These are phyloP conservation scores for Trichoderma parareesei DNA, from an alignment of 495 filamentous ascomycete species.

Conservation along the genomic window DNA sequence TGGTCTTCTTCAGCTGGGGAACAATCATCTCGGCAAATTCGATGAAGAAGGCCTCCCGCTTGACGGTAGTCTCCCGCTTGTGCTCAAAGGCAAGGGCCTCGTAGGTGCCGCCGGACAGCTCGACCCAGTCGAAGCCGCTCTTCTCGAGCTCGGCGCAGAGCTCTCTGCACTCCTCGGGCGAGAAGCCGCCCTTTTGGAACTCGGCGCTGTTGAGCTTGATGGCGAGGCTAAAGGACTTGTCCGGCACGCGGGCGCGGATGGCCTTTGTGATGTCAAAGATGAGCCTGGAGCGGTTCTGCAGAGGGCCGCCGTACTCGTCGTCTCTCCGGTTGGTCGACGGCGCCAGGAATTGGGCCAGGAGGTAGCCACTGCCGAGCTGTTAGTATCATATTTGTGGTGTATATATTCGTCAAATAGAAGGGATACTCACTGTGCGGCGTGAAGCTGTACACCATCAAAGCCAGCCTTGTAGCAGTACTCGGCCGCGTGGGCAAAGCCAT, in stretches of 20 bases:
- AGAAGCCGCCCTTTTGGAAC: constrained; percentile 52
- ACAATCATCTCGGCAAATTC: constrained; percentile 55
- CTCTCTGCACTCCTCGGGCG: constrained; percentile 45
- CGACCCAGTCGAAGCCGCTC: constrained; percentile 53
- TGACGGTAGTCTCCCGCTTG: constrained; percentile 44
- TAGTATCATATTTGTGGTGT: background rate
- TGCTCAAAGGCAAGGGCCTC: constrained; percentile 47
- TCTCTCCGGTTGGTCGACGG: constrained; percentile 50
- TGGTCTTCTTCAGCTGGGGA: constrained; percentile 45
- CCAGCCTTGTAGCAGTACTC: constrained; percentile 50
- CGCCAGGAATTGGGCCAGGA: constrained; percentile 61
- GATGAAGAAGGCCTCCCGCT: constrained; percentile 58
- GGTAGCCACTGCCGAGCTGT: constrained; percentile 43
- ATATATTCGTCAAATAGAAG: background rate
- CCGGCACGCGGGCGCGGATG: constrained; percentile 35
- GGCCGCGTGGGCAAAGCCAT: constrained; percentile 47
- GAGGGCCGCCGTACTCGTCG: constrained; percentile 53
- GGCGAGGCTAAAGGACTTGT: constrained; percentile 45
- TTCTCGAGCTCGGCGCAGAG: constrained; percentile 48
- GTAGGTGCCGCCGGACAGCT: constrained; percentile 57
- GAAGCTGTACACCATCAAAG: constrained; percentile 52
- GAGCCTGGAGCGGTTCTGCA: constrained; percentile 49
- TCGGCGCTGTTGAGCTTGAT: constrained; percentile 66
- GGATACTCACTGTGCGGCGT: constrained; percentile 34
- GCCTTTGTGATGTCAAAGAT: constrained; percentile 44